Base-by-base conservation (phyloP, 495 filamentous ascomycete genomes). In the Talaromyces adpressus region DNA sequence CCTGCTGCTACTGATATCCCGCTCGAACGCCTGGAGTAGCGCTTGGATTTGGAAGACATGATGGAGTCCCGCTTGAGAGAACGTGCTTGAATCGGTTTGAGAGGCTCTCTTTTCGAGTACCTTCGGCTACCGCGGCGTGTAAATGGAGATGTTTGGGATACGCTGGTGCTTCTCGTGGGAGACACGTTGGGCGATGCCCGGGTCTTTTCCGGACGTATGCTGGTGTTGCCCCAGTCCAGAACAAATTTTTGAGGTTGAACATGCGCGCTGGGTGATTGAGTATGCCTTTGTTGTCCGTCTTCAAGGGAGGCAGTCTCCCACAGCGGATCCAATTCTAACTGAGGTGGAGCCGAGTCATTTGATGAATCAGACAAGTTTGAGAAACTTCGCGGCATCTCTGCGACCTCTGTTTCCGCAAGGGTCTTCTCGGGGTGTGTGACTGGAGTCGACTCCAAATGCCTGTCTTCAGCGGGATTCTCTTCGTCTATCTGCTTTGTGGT, bases 1-100 rank as follows among this genome's bases (percentile, higher is more conserved):
- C 75, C 73, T 29, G 77, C 68, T 29, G 74, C 73, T 56, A 77
- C 66, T 22, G 73, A 77, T 29, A 79, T 77, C 2, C 78, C 78
- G 63, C 80, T 81, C 0, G 78, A 76, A 7, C 78, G 75, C 62
- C 72, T 79, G 0, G 79, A 82, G 60, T 75, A 70, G 57, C 74
- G 66, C 62, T 70, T 79, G 0, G 75, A 80, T 36, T 73, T 69
- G 7, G 76, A 73, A 23, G 77, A 80, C 49, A 73, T 66, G 8
- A 73, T 68, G 8, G 78, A 79, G 20, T 78, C 75, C 30, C 76
- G 73, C 63, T 79, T 80, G 59, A 76, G 64, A 5, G 75, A 73
- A 11, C 60, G 60, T n/a, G 74, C 67, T 34, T 80, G 76, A 34
- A 79, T 76, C 0, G 73, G 23, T 53, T 72, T 75, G 39, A 81